Conservation (phyloP, 2,329 filamentous ascomycete species). For the Claviceps quebecensis region DNA sequence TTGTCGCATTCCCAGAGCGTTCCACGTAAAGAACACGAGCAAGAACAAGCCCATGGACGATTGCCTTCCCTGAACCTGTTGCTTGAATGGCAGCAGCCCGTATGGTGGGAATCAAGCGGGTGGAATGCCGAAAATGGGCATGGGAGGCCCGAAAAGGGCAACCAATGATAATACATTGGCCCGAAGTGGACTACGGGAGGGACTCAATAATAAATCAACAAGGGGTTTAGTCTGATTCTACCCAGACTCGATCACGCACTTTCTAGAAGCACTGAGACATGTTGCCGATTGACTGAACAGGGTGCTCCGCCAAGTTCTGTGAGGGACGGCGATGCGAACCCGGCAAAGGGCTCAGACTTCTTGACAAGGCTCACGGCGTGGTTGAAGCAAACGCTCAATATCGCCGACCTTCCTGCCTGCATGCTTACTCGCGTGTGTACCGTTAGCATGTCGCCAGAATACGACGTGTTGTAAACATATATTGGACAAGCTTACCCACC, state of each 20-base stretch:
- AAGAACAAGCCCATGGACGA: not conserved
- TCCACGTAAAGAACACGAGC: not conserved
- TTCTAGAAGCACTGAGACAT: not conserved
- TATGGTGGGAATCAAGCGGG: not conserved
- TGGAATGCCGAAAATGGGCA: conserved; percentile 3
- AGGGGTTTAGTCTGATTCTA: conserved; percentile 2
- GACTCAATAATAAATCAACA: not conserved
- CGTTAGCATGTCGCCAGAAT: not conserved
- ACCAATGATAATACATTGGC: conserved; percentile 1
- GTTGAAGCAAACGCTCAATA: not conserved
- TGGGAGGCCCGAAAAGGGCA: conserved; percentile 1
- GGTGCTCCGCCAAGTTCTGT: conserved; percentile 2
- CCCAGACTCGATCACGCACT: conserved; percentile 4
- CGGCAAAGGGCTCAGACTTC: not conserved
- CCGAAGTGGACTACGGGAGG: not conserved
- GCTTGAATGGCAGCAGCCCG: not conserved
- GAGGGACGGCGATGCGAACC: conserved; percentile 1
- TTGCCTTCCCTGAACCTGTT: not conserved
- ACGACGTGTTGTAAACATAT: not conserved
- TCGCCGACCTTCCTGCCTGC: not conserved
- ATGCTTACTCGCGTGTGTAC: not conserved
- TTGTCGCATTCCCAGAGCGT: conserved; percentile 5
- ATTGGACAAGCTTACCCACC: not conserved
- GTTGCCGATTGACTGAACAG: not conserved
- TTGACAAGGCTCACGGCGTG: not conserved